A percentile compares a stretch with the other conserved stretches of the same genome.
Conservation (phyloP, 192 early-diverging fungal species). For the Lobosporangium transversale region DNA sequence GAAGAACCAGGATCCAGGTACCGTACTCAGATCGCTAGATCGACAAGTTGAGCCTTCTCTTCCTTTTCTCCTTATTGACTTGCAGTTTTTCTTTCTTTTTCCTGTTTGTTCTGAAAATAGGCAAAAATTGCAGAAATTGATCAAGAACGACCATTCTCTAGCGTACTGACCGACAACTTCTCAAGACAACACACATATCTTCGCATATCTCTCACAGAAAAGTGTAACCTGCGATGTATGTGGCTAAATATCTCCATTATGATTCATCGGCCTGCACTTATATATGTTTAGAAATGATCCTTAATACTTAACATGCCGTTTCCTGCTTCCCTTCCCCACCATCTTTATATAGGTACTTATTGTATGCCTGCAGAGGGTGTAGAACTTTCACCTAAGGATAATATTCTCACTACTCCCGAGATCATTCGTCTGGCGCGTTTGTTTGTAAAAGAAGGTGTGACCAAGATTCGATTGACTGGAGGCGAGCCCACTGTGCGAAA, state of each 20-base stretch:
- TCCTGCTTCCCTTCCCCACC: too few relatives aligned
- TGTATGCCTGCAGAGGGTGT: constrained; percentile 96
- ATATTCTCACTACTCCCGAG: constrained; percentile 84
- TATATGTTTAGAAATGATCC: background rate
- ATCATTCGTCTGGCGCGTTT: constrained; percentile 81
- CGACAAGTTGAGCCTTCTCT: too few relatives aligned
- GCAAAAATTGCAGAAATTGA: constrained; percentile 56
- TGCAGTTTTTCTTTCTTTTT: too few relatives aligned
- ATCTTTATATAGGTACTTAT: constrained; percentile 75
- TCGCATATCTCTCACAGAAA: constrained; percentile 93
- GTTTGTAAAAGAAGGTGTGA: constrained; percentile 90
- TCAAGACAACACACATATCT: constrained; percentile 92
- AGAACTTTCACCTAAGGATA: constrained; percentile 69
- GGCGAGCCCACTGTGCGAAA: constrained; percentile 95
- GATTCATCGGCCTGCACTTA: background rate
- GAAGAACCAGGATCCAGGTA: constrained; percentile 24
- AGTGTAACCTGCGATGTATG: constrained; percentile 93
- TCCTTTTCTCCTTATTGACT: too few relatives aligned
- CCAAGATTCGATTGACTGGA: constrained; percentile 95
- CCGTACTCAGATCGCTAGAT: too few relatives aligned
- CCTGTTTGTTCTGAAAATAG: constrained; percentile 18
- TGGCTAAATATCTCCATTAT: too few relatives aligned
- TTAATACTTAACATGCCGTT: constrained; percentile 7
- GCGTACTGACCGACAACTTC: constrained; percentile 78
- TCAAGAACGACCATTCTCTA: constrained; percentile 54